Evolutionary conservation across 2,329 filamentous ascomycete genomes (phyloP).

Genomic region (Arachnomyces sp.): DNA sequence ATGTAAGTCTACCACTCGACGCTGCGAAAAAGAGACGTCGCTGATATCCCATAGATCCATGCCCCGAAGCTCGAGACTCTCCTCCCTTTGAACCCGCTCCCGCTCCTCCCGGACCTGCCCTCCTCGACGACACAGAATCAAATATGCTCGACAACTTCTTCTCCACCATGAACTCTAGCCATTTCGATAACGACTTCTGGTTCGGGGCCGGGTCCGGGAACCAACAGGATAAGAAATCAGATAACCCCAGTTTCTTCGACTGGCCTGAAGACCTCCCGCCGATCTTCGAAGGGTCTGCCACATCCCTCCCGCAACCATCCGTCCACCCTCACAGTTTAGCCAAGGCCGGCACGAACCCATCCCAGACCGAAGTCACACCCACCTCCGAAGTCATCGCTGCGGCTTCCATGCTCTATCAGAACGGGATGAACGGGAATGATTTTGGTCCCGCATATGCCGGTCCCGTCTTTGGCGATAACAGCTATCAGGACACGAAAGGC

Average conservation of each 20-base stretch:
- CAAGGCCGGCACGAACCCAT: constrained; percentile 20
- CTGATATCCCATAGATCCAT: constrained; percentile 6
- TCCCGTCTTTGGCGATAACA: not conserved
- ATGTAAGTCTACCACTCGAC: constrained; percentile 45
- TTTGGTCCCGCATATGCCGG: constrained; percentile 19
- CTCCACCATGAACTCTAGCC: constrained; percentile 34
- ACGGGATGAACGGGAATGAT: constrained; percentile 24
- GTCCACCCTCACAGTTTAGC: constrained; percentile 13
- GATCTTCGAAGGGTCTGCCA: constrained; percentile 58
- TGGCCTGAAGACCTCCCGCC: constrained; percentile 51
- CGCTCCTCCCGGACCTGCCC: constrained; percentile 56
- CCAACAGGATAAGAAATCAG: constrained; percentile 21
- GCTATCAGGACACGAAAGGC: too few species aligned
- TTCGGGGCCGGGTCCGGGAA: constrained; percentile 17
- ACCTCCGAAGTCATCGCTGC: constrained; percentile 51
- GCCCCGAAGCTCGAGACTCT: not conserved
- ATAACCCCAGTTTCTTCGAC: constrained; percentile 20
- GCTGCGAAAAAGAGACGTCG: not conserved
- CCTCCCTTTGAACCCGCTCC: constrained; percentile 45
- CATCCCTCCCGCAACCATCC: constrained; percentile 52
- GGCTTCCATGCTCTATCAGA: constrained; percentile 41
- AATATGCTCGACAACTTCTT: constrained; percentile 48
- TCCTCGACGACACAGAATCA: constrained; percentile 53
- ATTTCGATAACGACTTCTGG: constrained; percentile 34
- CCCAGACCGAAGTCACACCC: constrained; percentile 18